Conservation (phyloP, 495 filamentous ascomycete genomes). For the Neurospora africana region DNA sequence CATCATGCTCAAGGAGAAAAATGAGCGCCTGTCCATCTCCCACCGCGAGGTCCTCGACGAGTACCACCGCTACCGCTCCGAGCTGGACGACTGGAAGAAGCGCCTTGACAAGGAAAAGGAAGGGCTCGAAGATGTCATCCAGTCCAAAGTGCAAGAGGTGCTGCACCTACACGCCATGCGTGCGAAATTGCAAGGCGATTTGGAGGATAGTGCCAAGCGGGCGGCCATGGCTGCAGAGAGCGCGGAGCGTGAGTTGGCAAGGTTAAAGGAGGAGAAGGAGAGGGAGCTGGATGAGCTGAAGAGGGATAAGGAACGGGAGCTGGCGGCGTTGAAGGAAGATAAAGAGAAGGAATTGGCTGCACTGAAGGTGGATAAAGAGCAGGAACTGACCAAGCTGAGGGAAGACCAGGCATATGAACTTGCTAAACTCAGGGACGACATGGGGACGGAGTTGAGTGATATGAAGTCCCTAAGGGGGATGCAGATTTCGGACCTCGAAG, state of each 20-base stretch:
- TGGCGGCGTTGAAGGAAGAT: neutral
- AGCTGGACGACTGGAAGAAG: conserved; percentile 22
- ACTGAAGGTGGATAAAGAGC: neutral
- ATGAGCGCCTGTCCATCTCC: conserved; percentile 21
- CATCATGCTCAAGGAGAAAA: conserved; percentile 28
- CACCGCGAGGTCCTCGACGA: conserved; percentile 25
- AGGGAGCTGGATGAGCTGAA: conserved; percentile 4
- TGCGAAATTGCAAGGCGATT: conserved; percentile 15
- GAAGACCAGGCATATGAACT: conserved; percentile 3
- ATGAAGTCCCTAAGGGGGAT: neutral
- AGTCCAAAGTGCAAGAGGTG: conserved; percentile 22
- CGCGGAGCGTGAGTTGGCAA: conserved; percentile 4
- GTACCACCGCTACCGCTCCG: conserved; percentile 26
- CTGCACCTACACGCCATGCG: conserved; percentile 15
- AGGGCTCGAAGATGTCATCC: conserved; percentile 18
- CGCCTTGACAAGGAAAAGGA: conserved; percentile 18
- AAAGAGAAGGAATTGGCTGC: conserved; percentile 7
- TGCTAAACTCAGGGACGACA: conserved; percentile 1
- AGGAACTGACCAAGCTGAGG: neutral
- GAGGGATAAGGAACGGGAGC: conserved; percentile 1
- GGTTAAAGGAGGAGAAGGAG: conserved; percentile 2
- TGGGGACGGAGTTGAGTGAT: conserved; percentile 2
- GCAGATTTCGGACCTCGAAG: conserved; percentile 9
- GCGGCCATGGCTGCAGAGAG: conserved; percentile 12
- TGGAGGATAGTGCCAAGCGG: conserved; percentile 14